Evolutionary conservation across 331 rosid species (phyloP).

Genomic region (Stylosanthes scabra): DNA sequence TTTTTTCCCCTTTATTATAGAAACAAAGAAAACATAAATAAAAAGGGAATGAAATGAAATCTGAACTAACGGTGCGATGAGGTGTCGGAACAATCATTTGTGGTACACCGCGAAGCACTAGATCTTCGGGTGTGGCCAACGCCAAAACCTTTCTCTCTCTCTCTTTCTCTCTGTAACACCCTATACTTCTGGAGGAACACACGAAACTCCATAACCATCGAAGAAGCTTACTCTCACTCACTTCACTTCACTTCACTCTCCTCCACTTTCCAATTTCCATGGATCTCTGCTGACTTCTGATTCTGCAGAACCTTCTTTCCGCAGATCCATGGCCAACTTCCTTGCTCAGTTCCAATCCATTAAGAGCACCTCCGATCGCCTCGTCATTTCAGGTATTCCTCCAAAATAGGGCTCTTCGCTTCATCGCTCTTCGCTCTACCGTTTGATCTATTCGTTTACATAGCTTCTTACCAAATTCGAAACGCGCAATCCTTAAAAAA

Average conservation of each 20-base stretch:
- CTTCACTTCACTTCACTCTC: constrained; percentile 35
- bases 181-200: neutral
- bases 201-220: constrained; percentile 33
- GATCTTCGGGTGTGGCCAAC: constrained; percentile 44
- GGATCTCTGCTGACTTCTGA: constrained; percentile 46
- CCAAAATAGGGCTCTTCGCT: constrained; percentile 2
- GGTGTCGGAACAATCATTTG: constrained; percentile 14
- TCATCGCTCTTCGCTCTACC: constrained; percentile 25
- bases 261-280: constrained; percentile 23
- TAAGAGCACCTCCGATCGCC: constrained; percentile 82
- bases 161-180: constrained; percentile 10
- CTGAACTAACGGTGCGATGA: constrained; percentile 41
- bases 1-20: too few species aligned
- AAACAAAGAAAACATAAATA: neutral
- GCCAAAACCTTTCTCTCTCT: neutral
- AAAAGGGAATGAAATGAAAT: neutral
- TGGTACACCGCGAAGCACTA: constrained; percentile 56
- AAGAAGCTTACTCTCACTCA: constrained; percentile 32
- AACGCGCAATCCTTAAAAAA: neutral
- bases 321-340: constrained; percentile 92
- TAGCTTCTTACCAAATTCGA: neutral
- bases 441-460: constrained; percentile 39
- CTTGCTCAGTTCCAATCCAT: constrained; percentile 97
- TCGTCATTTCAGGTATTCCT: constrained; percentile 79
- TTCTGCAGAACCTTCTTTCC: constrained; percentile 30